Evolutionary conservation across 345 rosid species (phyloP), one percentile per base, ranked within the genome.

Genomic region (Pistacia integerrima): DNA sequence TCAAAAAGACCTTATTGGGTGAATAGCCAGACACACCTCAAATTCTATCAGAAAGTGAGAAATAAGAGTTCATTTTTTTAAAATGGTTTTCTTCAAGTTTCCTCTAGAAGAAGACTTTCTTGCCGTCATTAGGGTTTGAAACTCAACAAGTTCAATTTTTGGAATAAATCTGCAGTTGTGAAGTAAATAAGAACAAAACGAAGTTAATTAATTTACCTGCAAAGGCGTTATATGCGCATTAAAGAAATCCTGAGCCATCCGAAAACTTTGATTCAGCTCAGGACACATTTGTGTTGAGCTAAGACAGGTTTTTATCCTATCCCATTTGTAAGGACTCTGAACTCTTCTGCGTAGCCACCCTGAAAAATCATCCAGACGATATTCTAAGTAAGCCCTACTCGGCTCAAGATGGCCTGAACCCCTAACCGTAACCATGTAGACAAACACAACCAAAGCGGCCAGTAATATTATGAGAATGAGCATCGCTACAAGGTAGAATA

Each of bases 241-340:
- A 76, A 93, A 97, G 89, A 97, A 97, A 84, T 93, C 99, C 54
- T 77, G 95, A 80, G 98, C 94, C 90, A 83, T 84, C 65, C 90
- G 82, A 54, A 78, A 91, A 7, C 83, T 91, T 90, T 97, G 99
- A 60, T 89, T 90, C 68, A 97, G 44, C 84, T 94, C 96, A 33
- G 90, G 58, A 61, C 99, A 97, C 82, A 89, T 75, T 36, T 69
- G 77, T 8, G 91, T 88, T 5, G 92, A 82, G 77, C 89, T 87
- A 72, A 97, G 88, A 82, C 98, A 94, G 58, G 78, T 70, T 74
- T 91, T 87, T 2, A 97, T 87, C 55, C 85, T 64, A 72, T 93
- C 96, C 98, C 99, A 97, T 83, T 97, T 93, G 57, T 77, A 88
- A 10, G 97, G 79, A 71, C 89, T 85, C 13, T 83, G 84, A 62